These are phyloP conservation scores for Aristolochia contorta DNA, from an alignment of 164 flowering plant genomes.

Conservation along the genomic window DNA sequence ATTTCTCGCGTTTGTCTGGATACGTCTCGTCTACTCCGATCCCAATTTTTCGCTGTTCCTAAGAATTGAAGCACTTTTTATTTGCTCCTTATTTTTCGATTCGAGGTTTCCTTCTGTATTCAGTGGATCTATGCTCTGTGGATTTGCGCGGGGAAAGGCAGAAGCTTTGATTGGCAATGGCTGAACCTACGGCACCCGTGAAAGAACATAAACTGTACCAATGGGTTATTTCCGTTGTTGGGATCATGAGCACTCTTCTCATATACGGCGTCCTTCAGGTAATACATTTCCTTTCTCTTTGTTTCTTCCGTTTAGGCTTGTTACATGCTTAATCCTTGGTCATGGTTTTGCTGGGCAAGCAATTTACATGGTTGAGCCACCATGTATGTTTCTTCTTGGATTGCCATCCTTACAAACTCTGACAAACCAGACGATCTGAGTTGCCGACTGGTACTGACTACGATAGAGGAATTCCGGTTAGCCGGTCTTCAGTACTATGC, in stretches of 20 bases:
- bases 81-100: not conserved
- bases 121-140: not conserved
- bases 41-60: not conserved
- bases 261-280: constrained; percentile 2
- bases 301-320: not conserved
- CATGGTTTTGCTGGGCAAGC: not conserved
- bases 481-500: no score
- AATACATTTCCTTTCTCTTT: not conserved
- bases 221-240: constrained; percentile 1
- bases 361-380: no score
- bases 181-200: not conserved
- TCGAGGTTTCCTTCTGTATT: not conserved
- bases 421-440: no score
- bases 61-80: not conserved
- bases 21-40: constrained; percentile 1
- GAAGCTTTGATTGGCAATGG: constrained; percentile 3
- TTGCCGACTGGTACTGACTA: no score
- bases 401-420: no score
- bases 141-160: not conserved
- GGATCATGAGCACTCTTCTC: constrained; percentile 5
- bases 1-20: no score
- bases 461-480: no score
- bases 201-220: not conserved
- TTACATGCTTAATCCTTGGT: not conserved
- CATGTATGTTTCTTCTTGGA: no score